A percentile compares a stretch with the other conserved stretches of the same genome.
Conservation (phyloP, 1,284 basidiomycete species). For the Coniferiporia sulphurascens region DNA sequence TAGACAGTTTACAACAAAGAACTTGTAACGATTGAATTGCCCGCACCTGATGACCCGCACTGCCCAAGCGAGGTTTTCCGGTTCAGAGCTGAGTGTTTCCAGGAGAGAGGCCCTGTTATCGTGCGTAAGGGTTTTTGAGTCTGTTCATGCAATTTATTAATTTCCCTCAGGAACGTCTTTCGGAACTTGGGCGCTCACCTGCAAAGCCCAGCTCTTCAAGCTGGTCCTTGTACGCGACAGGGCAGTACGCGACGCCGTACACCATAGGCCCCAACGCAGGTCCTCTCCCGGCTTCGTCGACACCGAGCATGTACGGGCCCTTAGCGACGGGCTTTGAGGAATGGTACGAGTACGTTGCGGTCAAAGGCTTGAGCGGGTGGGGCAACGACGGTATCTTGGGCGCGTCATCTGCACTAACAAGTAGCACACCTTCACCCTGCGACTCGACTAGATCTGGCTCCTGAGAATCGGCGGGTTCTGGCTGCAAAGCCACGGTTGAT, state of each 20-base stretch:
- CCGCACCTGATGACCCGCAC: slow-evolving; percentile 72
- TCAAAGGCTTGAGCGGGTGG: slow-evolving; percentile 50
- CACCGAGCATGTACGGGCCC: slow-evolving; percentile 85
- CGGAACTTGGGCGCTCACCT: slow-evolving; percentile 44
- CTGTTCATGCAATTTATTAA: slow-evolving; percentile 34
- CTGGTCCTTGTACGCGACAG: slow-evolving; percentile 67
- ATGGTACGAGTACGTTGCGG: slow-evolving; percentile 79
- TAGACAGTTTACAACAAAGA: slow-evolving; percentile 21
- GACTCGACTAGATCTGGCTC: slow-evolving; percentile 3
- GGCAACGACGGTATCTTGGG: slow-evolving; percentile 46
- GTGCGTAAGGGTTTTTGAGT: slow-evolving; percentile 88
- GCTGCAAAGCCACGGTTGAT: not conserved
- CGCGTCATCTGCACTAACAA: slow-evolving; percentile 6
- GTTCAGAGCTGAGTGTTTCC: slow-evolving; percentile 58
- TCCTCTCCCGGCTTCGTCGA: slow-evolving; percentile 95
- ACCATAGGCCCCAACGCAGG: slow-evolving; percentile 94
- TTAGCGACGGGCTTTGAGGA: slow-evolving; percentile 60
- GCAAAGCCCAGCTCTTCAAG: slow-evolving; percentile 87
- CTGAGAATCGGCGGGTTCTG: not conserved
- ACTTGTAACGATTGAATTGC: not conserved
- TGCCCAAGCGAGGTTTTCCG: slow-evolving; percentile 74
- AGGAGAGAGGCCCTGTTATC: slow-evolving; percentile 64
- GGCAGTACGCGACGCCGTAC: slow-evolving; percentile 94
- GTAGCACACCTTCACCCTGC: not conserved
- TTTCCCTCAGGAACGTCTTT: not conserved